A percentile compares a stretch with the other conserved stretches of the same genome.
Evolutionary conservation across 768 basidiomycete genomes (phyloP).

Genomic region (Krasilnikovozyma curviuscula): DNA sequence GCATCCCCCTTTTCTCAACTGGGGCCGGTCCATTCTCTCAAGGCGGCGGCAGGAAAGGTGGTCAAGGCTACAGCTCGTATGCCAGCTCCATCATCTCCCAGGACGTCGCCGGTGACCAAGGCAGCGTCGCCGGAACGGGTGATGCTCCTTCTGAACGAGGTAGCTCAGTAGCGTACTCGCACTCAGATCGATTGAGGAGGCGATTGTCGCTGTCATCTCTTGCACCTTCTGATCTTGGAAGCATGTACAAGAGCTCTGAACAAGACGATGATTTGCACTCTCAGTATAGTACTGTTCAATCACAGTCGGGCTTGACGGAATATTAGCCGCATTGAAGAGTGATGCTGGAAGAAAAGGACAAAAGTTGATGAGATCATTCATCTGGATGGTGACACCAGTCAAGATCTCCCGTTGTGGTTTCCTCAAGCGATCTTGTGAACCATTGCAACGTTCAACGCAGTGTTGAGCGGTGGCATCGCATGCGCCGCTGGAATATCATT

Average conservation of each 20-base stretch:
- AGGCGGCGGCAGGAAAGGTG: constrained; percentile 27
- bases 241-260: constrained; percentile 19
- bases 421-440: no score
- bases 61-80: constrained; percentile 11
- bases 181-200: constrained; percentile 61
- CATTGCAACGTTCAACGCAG: no score
- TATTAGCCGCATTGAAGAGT: no score
- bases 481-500: no score
- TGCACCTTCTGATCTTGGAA: constrained; percentile 21
- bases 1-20: constrained; percentile 60
- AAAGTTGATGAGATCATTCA: no score
- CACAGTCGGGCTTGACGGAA: constrained; percentile 26
- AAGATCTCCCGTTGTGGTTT: no score
- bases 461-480: no score
- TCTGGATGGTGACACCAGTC: no score
- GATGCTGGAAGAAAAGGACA: no score
- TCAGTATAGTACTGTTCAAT: constrained; percentile 21
- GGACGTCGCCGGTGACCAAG: constrained; percentile 34
- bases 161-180: constrained; percentile 47
- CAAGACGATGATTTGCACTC: constrained; percentile 23
- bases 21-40: constrained; percentile 27
- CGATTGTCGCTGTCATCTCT: constrained; percentile 17
- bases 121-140: constrained; percentile 37
- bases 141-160: constrained; percentile 38
- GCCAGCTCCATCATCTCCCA: constrained; percentile 58